A percentile compares a stretch with the other conserved stretches of the same genome.
Conservation (phyloP, 805 yeast species). For the Barnettozyma salicaria region DNA sequence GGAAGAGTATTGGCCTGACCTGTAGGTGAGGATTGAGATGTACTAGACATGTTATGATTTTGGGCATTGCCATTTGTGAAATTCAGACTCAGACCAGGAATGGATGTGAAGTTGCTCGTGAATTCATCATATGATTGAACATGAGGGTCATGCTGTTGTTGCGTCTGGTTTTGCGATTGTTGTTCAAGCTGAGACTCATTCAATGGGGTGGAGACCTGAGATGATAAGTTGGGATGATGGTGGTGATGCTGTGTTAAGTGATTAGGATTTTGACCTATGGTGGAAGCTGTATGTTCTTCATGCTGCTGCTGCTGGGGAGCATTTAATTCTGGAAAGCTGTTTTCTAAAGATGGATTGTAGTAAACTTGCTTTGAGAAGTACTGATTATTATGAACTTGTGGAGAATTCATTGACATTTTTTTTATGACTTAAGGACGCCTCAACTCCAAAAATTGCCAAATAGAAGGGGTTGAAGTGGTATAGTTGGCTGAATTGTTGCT, state of each 20-base stretch:
- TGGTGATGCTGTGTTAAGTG: slow-evolving; percentile 2
- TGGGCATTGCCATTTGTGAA: slow-evolving; percentile 8
- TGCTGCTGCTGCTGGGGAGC: slow-evolving; percentile 5
- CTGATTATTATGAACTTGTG: slow-evolving; percentile 16
- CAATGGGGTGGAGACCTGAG: slow-evolving; percentile 1
- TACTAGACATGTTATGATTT: slow-evolving; percentile 2
- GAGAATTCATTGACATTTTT: slow-evolving; percentile 22
- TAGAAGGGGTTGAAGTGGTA: not conserved
- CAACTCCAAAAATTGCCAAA: not conserved
- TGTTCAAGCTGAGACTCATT: slow-evolving; percentile 2
- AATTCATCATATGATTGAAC: slow-evolving; percentile 13
- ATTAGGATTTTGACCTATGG: not conserved
- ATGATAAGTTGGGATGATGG: not conserved
- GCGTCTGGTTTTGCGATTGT: slow-evolving; percentile 4
- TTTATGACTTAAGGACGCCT: not conserved
- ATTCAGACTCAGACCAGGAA: slow-evolving; percentile 17
- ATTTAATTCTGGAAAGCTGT: slow-evolving; percentile 17
- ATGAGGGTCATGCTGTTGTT: slow-evolving; percentile 4
- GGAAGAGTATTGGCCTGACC: slow-evolving; percentile 1
- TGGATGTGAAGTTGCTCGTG: slow-evolving; percentile 19
- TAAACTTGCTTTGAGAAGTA: slow-evolving; percentile 18
- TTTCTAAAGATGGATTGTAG: slow-evolving; percentile 16
- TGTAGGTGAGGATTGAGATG: not conserved
- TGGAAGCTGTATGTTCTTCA: slow-evolving; percentile 2
- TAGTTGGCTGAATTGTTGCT: not conserved